Evolutionary conservation across 192 early-diverging fungal genomes (phyloP), one percentile per base, ranked within the genome.

Genomic region (Coemansia sp.): DNA sequence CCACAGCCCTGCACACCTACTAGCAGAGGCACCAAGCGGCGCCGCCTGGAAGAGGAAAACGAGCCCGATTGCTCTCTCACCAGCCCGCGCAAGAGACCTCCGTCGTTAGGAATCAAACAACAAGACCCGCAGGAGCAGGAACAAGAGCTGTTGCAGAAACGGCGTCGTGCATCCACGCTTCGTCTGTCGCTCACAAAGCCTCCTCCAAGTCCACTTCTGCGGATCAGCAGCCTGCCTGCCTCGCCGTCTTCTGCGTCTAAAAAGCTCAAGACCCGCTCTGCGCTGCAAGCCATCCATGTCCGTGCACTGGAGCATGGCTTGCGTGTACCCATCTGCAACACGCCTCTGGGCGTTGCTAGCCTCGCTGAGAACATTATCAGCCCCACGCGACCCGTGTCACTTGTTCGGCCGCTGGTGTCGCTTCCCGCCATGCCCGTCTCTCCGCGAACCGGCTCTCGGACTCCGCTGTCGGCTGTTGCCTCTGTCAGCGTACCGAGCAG

Each of bases 261-360:
- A 54, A 75, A 76, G 40, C 77, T 78, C 63, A 71, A 67, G 69
- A 46, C 57, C 10, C 76, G 80, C 38, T 44, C 65, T 33, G 63
- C 80, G 3, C 80, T 83, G 9, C 80, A 83, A 31, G 31, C 73
- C 51, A 77, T 83, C 62, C 75, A 83, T 46, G 70, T 78, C 63
- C 73, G 73, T 49, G 80, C 80, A 16, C 76, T 83, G 0, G 80
- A 77, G 47, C 76, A 78, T 43, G 80, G 80, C 8, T 63, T 77
- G 80, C 75, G 80, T 29, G 75, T 83, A 15, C 80, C 80, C 33
- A 61, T 83, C 20, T 62, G 49, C 69, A 78, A 74, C 68, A 83
- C 80, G 27, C 80, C 80, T 16, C 67, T 83, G 64, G 80, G 80
- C 49, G 65, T 51, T 1, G 24, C 52, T 36, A 64, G 61, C 52